phyloP scores from a whole-genome alignment of 257 asterid genomes.

The Perilla frutescens region DNA sequence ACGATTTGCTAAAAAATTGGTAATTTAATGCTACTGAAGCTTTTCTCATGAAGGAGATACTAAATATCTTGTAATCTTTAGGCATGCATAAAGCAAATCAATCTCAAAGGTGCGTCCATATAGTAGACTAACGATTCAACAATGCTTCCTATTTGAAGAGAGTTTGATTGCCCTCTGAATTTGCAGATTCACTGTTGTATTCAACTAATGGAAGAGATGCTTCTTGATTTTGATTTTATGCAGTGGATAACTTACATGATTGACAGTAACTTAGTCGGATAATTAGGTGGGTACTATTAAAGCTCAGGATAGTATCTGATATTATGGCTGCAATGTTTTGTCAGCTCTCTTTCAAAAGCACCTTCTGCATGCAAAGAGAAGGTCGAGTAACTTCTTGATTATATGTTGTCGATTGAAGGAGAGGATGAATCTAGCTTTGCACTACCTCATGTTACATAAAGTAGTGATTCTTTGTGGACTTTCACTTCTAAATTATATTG shows the following conservation, averaged over 20 bases:
- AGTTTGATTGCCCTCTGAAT: not conserved
- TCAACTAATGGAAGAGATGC: constrained; percentile 16
- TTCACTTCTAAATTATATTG: too few relatives aligned
- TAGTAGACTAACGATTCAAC: not conserved
- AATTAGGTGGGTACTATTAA: constrained; percentile 24
- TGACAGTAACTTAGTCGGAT: constrained; percentile 5
- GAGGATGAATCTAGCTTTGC: constrained; percentile 67
- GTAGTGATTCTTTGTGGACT: too few relatives aligned
- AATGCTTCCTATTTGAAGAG: constrained; percentile 22
- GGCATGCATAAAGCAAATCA: constrained; percentile 12
- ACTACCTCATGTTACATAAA: constrained; percentile 27
- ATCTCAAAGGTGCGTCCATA: constrained; percentile 10
- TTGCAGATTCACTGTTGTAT: constrained; percentile 9
- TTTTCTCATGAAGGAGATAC: constrained; percentile 13
- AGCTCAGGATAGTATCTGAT: constrained; percentile 27
- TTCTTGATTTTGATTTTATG: constrained; percentile 19
- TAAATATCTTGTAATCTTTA: constrained; percentile 5
- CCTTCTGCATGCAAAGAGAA: constrained; percentile 79
- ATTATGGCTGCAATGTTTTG: constrained; percentile 32
- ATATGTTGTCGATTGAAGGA: constrained; percentile 84
- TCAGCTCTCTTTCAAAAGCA: constrained; percentile 91
- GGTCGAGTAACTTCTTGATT: constrained; percentile 69
- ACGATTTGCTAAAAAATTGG: not conserved
- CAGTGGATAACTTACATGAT: too few relatives aligned
- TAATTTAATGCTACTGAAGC: not conserved